Base-by-base conservation (phyloP, 805 yeast species). In the Millerozyma miso region DNA sequence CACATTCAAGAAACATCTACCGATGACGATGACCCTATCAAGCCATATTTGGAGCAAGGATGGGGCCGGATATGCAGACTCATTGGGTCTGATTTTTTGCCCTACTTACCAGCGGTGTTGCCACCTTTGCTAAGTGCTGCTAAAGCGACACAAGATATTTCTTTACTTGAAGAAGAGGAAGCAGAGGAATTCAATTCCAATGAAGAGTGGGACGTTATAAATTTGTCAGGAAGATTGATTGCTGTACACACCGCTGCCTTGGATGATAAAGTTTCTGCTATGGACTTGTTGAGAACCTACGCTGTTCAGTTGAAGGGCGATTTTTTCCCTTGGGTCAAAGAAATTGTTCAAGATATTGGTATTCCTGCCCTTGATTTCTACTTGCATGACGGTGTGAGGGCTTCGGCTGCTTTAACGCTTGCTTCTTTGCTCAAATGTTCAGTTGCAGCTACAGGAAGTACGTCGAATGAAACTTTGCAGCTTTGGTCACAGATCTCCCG, bases 131-230 rank as follows among this genome's bases (percentile, higher is more conserved):
- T 93, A 42, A 77, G 73, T 41, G 84, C 90, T 31, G 99, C 97
- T 5, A 88, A 82, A 58, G 90, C 93, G 10, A 77, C 88, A 16
- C 97, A 91, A 55, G 97, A 89, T 60, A 81, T 91, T 44, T 83
- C 91, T 33, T 69, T 93, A 37, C 77, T 93, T 41, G 98, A 91
- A 53, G 96, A 90, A 51, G 90, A 84, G 45, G 95, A 95, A 43
- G 77, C 81, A 23, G 93, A 86, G 38, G 87, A 86, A 51, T 80
- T 80, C 50, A 85, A 81, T 53, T 83, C 81, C 56, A 86, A 88
- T 54, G 95, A 89, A 41, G 97, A 89, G 48, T 93, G 97, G 93
- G 98, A 93, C 57, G 93, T 93, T 37, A 82, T 93, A 42, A 88
- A 88, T 52, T 71, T 90, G 36, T 81, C 88, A 23, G 99, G 98